Evolutionary conservation across 768 basidiomycete genomes (phyloP).

Genomic region (Rhizopogon rudus): DNA sequence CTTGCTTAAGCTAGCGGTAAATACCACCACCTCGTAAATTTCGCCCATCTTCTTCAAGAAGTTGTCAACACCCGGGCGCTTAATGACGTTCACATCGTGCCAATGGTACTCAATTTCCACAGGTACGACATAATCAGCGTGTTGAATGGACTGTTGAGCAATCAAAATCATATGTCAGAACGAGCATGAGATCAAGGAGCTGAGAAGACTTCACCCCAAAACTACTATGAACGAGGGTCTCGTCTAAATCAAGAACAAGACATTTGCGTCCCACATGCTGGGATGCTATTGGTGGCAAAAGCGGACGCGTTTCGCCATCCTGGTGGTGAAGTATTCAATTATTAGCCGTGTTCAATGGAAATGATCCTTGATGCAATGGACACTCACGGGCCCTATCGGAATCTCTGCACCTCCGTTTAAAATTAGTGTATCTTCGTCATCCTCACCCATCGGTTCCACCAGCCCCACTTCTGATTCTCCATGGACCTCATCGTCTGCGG

Average conservation of each 20-base stretch:
- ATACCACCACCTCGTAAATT: conserved; percentile 91
- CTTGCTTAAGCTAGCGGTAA: conserved; percentile 92
- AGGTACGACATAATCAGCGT: conserved; percentile 92
- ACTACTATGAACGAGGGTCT: conserved; percentile 88
- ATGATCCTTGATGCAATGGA: background rate
- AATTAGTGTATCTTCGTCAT: conserved; percentile 81
- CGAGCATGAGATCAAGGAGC: background rate
- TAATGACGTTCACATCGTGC: conserved; percentile 95
- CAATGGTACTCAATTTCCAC: conserved; percentile 94
- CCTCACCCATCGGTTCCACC: conserved; percentile 51
- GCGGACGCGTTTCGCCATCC: conserved; percentile 79
- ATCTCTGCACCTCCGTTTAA: conserved; percentile 85
- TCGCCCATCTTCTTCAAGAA: conserved; percentile 95
- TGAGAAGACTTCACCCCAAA: conserved; percentile 69
- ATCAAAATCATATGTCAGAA: conserved; percentile 2
- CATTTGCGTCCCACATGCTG: conserved; percentile 83
- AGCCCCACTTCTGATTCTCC: conserved; percentile 55
- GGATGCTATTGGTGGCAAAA: conserved; percentile 70
- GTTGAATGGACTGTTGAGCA: conserved; percentile 59
- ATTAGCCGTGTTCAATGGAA: background rate
- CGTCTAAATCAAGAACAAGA: conserved; percentile 90
- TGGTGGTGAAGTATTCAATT: conserved; percentile 21
- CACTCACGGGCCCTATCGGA: conserved; percentile 76
- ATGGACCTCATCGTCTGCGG: conserved; percentile 52
- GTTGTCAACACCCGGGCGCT: conserved; percentile 95